phyloP scores from a whole-genome alignment of 768 basidiomycete species.

The Mycena leptocephala region DNA sequence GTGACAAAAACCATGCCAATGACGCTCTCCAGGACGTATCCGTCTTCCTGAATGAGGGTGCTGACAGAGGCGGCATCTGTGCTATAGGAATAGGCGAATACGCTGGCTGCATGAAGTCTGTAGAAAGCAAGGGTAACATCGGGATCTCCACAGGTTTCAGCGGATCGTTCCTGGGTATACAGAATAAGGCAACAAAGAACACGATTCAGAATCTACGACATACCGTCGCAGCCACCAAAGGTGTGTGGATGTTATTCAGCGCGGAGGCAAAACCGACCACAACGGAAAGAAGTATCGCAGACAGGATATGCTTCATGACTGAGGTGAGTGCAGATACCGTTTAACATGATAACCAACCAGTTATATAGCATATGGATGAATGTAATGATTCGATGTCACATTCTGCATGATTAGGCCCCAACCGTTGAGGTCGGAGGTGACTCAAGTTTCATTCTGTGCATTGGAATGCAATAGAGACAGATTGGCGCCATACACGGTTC shows the following conservation, averaged over 20 bases:
- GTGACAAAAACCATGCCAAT: conserved; percentile 6
- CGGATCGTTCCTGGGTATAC: conserved; percentile 3
- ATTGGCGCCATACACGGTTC: no score
- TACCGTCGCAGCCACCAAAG: not conserved
- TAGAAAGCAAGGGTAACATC: not conserved
- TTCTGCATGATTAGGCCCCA: not conserved
- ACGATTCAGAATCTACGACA: not conserved
- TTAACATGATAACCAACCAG: not conserved
- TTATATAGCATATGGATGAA: conserved; percentile 4
- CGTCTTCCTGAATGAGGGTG: not conserved
- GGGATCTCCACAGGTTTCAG: conserved; percentile 8
- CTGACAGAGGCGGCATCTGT: not conserved
- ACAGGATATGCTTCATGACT: not conserved
- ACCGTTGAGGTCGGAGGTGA: not conserved
- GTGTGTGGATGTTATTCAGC: conserved; percentile 1
- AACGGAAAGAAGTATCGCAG: not conserved
- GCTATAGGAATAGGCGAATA: conserved; percentile 2
- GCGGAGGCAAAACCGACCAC: not conserved
- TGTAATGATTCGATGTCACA: not conserved
- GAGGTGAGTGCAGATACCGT: not conserved
- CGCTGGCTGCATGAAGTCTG: not conserved
- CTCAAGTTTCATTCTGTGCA: no score
- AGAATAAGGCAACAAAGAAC: not conserved
- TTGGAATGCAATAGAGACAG: no score
- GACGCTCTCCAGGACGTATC: not conserved